Percentiles rank a stretch among this genome's conserved stretches.
These are phyloP conservation scores for Suillus luteus DNA, from an alignment of 768 basidiomycete species.

Conservation along the genomic window DNA sequence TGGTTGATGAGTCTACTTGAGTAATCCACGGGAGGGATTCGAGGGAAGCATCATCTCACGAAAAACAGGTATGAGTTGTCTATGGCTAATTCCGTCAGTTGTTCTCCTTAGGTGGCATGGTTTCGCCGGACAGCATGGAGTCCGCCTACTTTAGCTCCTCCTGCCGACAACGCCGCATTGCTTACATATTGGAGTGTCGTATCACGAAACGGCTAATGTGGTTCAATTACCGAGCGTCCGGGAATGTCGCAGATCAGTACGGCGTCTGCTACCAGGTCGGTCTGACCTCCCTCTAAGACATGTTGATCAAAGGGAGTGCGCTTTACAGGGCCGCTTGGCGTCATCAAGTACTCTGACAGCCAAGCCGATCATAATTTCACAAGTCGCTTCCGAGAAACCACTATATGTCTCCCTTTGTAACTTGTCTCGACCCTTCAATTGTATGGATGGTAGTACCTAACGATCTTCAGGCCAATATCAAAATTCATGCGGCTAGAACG, in stretches of 20 bases:
- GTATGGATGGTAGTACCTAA: background rate
- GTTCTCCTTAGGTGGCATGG: background rate
- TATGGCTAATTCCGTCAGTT: background rate
- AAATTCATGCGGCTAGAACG: background rate
- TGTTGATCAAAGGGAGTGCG: background rate
- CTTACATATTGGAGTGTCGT: background rate
- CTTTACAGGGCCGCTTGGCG: background rate
- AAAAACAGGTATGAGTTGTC: conserved; percentile 1
- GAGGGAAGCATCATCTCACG: background rate
- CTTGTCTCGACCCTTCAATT: background rate
- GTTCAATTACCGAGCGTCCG: background rate
- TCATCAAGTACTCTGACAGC: conserved; percentile 1
- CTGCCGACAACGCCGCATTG: background rate
- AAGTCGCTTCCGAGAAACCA: background rate
- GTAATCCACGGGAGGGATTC: background rate
- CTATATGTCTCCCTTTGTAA: background rate
- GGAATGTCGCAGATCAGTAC: background rate
- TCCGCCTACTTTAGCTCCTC: background rate
- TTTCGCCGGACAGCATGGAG: background rate
- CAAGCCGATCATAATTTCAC: background rate
- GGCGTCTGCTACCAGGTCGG: background rate
- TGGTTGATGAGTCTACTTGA: background rate
- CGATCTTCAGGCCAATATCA: background rate
- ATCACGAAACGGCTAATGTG: background rate
- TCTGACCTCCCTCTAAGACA: background rate